Evolutionary conservation across 257 asterid species (phyloP).

Genomic region (Nicotiana sylvestris): DNA sequence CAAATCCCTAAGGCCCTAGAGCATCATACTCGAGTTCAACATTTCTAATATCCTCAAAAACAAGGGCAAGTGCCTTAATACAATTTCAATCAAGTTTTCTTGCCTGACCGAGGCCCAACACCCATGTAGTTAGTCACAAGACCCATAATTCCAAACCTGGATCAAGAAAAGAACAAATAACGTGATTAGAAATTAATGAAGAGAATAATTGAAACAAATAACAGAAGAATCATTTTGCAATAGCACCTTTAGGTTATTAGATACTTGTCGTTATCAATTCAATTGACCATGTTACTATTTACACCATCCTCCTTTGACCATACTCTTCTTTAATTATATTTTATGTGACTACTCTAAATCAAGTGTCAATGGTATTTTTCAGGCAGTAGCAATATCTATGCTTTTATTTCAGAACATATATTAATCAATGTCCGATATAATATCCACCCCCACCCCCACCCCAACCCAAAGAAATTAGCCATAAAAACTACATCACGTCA

Average conservation of each 20-base stretch:
- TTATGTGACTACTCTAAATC: background rate
- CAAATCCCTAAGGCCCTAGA: background rate
- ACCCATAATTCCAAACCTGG: conserved; percentile 87
- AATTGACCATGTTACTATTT: background rate
- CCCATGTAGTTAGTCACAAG: conserved; percentile 78
- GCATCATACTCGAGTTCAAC: background rate
- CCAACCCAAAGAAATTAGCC: background rate
- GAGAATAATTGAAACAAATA: background rate
- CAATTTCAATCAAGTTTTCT: conserved; percentile 18
- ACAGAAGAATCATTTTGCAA: background rate
- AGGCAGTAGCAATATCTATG: background rate
- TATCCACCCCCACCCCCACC: too few relatives aligned
- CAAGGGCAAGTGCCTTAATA: background rate
- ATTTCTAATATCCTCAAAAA: background rate
- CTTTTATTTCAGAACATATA: background rate
- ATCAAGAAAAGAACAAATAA: background rate
- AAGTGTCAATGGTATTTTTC: background rate
- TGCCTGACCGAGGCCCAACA: conserved; percentile 51
- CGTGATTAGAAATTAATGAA: background rate
- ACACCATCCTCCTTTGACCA: background rate
- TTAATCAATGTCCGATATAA: background rate
- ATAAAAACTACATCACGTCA: background rate
- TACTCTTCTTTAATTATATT: background rate
- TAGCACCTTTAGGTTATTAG: background rate
- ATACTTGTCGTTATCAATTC: background rate